Base-by-base conservation (phyloP, 768 basidiomycete species). In the Trametes meyenii region DNA sequence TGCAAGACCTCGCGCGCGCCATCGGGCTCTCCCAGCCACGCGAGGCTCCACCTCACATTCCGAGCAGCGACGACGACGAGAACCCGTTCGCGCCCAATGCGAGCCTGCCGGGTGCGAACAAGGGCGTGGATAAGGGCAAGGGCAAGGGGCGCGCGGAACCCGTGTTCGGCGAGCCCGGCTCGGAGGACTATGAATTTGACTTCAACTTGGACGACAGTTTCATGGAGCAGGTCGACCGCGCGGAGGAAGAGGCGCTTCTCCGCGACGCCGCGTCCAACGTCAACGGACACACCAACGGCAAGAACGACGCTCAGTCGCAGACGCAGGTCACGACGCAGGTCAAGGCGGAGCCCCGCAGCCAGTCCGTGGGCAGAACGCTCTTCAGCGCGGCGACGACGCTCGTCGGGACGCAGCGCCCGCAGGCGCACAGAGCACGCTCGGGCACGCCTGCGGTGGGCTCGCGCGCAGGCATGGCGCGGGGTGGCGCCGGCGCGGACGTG, bases 201-300 rank as follows among this genome's bases (percentile, higher is more conserved):
- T 73, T 75, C 59, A 75, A 77, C 33, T 67, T 73, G 26, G 72
- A 74, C 46, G 70, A 72, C 49, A 79, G 76, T 75, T 83, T 61
- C 60, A 69, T 81, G 21, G 77, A 75, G 63, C 76, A 78, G 60
- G 63, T 78, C 3, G 75, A 76, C 50, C 63, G 70, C 61, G 71
- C 65, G 35, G 76, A 78, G 70, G 60, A 72, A 57, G 67, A 71
- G 48, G 70, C 66, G 24, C 55, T 44, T 50, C 55, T 43, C 12
- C 26, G 53, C 46, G 16, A 24, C 24, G 33, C 35, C 35, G 40
- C 19, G 11, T 33, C 43, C 17, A 49, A 33, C 35, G 16, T 16
- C 17, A 24, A 40, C 36, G 13, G 19, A 19, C 21, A 29, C n/a
- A n/a, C 45, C 29, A 24, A 50, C 38, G 45, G 10, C 21, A 24